Evolutionary conservation across 2,329 filamentous ascomycete species (phyloP), one percentile per base, ranked within the genome.

Genomic region (Thermothelomyces thermophilus): DNA sequence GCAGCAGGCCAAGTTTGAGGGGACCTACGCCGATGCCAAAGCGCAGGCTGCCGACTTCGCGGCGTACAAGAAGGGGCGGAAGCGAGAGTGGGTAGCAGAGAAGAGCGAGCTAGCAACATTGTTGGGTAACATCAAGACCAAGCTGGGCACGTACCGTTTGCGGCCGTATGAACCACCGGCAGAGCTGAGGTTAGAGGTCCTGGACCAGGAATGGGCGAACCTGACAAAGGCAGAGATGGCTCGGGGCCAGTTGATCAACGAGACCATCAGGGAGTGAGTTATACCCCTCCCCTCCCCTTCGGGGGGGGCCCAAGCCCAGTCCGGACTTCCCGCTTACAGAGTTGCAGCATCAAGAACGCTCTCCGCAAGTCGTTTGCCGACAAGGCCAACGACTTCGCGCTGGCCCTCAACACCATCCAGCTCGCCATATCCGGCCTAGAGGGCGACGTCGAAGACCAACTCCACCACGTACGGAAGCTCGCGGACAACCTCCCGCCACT

Each of bases 101-200:
- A 97, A 96, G 76, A 95, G 89, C 51, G 93, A 98, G 64, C 75
- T 98, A 50, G 89, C 90, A 31, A 93, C 91, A 4, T 72, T 98
- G 53, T 73, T 98, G 48, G 93, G 93, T 31, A 98, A 98, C 68
- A 97, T 98, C 76, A 97, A 96, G 75, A 98, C 93, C 1, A 98
- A 98, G 68, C 76, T 98, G 60, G 90, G 88, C 60, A 98, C 93
- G 35, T 98, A 98, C 67, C 83, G 90, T 43, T 71, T 98, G 49
- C 82, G 88, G 54, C 86, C 91, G 6, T 98, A 98, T 63, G 86
- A 95, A 41, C 93, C 93, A 31, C 93, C 93, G 3, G 75, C 79
- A 47, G 87, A 95, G 60, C 70, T 98, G 56, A 85, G 86, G 46
- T 70, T 95, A 43, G 90, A 94, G 54, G 82, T 84, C 16, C 76